Base-by-base conservation (phyloP, 1,284 basidiomycete species). In the Jaminaea rosea region DNA sequence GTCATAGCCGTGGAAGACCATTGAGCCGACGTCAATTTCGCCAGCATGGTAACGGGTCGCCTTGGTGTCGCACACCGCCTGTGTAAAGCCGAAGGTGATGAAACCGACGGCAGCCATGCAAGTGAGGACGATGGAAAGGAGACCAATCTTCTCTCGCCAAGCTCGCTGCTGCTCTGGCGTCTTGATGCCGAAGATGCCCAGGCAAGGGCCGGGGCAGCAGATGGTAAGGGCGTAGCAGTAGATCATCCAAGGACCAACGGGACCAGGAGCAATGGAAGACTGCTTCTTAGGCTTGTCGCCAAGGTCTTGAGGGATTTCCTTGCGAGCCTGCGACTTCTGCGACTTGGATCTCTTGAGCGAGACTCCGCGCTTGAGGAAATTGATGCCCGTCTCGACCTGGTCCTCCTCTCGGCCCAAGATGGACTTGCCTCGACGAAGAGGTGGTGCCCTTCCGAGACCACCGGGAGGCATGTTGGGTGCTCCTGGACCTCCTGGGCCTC, bases 61-160 rank as follows among this genome's bases (percentile, higher is more conserved):
- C 19, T 88, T 86, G 39, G 79, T 85, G 32, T 90, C 88, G 75
- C 93, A 98, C 29, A 98, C 92, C 47, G 84, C 62, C 55, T 91
- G 83, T 3, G 92, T 97, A 79, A 99, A 99, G n/a, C 94, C 93
- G 77, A 99, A 99, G 1, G 93, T 98, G 73, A 99, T 80, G 82
- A 91, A 98, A 75, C 92, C 93, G 72, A 99, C 94, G 44, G 79
- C 81, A 21, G 86, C 85, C 93, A 98, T 97, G 61, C 91, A 81
- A 19, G 75, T 7, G 15, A 82, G 73, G 65, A 94, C 88, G 75
- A 97, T 81, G 59, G 80, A 78, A 52, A 99, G 78, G 27, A 99
- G 81, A 29, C 93, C 93, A 76, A 97, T 92, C 79, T 99, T 99
- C 77, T 98, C 93, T 58, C 94, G 81, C 88, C 92, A 99, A 37